Base-by-base conservation (phyloP, 768 basidiomycete genomes). In the Favolaschia claudopus region DNA sequence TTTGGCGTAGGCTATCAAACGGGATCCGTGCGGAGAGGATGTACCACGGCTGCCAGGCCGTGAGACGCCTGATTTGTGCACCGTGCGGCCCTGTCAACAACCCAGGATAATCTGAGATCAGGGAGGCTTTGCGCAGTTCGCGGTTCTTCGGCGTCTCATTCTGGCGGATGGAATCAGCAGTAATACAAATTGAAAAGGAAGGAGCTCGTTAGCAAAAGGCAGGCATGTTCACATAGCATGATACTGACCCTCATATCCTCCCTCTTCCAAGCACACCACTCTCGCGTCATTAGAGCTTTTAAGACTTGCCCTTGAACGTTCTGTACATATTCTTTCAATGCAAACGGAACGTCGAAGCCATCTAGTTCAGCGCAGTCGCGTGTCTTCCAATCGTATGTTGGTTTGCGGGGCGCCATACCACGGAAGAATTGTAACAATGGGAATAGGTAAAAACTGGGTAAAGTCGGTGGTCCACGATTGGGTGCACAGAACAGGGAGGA, bases 221-320 rank as follows among this genome's bases (percentile, higher is more conserved):
- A n/a, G n/a, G n/a, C n/a, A n/a, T n/a, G n/a, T n/a, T n/a, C n/a
- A n/a, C n/a, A n/a, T n/a, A n/a, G n/a, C n/a, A 5, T 20, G 3
- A 6, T 27, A 47, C 54, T 31, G 20, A 47, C 54, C n/a, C 54
- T 46, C 4, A 56, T 19, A 34, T 56, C 55, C 8, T 48, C 55
- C 25, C 55, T 39, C 10, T 15, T 4, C 55, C 55, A 56, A 7
- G 32, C 39, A 1, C 38, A 56, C 45, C 45, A 56, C 19, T 56
- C 54, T 15, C 45, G 15, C 2, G 24, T 25, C 14, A 8, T 1
- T 10, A 56, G 17, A 22, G 39, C 29, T 32, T 56, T 56, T 32
- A 48, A 19, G 1, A 8, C 31, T 15, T 56, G 45, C 1, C 55
- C 55, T 4, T 32, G 38, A 3, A 48, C 31, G 9, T 56, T 56